Conservation (phyloP, 305 asterid genomes). For the Plantago coronopus region DNA sequence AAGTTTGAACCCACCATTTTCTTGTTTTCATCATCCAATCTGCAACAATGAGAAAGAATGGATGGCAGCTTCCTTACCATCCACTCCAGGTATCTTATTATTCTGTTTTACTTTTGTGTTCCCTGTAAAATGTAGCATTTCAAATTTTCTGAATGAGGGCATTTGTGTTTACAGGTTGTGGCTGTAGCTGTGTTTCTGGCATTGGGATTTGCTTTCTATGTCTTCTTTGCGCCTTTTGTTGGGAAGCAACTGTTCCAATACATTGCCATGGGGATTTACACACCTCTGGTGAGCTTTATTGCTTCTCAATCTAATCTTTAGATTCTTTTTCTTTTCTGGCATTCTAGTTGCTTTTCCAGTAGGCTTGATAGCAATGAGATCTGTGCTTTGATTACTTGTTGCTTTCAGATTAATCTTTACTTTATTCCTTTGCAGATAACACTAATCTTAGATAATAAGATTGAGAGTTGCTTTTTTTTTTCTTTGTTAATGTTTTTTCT, state of each 20-base stretch:
- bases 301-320: slow-evolving; percentile 12
- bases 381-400: slow-evolving; percentile 30
- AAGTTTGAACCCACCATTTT: slow-evolving; percentile 30
- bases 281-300: slow-evolving; percentile 69
- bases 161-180: slow-evolving; percentile 64
- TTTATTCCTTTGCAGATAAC: slow-evolving; percentile 14
- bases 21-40: slow-evolving; percentile 28
- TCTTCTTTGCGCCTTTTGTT: slow-evolving; percentile 97
- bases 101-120: neutral
- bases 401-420: slow-evolving; percentile 31
- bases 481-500: slow-evolving; percentile 14
- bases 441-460: neutral
- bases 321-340: slow-evolving; percentile 19
- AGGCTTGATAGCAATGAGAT: slow-evolving; percentile 36
- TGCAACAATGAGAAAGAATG: slow-evolving; percentile 86
- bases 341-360: slow-evolving; percentile 19
- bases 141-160: slow-evolving; percentile 19
- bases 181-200: slow-evolving; percentile 98
- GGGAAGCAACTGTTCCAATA: slow-evolving; percentile 80
- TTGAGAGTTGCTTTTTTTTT: neutral
- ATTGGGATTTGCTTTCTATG: slow-evolving; percentile 97
- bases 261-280: slow-evolving; percentile 80
- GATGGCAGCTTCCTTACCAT: slow-evolving; percentile 99
- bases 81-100: slow-evolving; percentile 74
- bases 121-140: slow-evolving; percentile 10